Evolutionary conservation across 345 rosid genomes (phyloP), one percentile per base, ranked within the genome.

Genomic region (Excoecaria agallocha): DNA sequence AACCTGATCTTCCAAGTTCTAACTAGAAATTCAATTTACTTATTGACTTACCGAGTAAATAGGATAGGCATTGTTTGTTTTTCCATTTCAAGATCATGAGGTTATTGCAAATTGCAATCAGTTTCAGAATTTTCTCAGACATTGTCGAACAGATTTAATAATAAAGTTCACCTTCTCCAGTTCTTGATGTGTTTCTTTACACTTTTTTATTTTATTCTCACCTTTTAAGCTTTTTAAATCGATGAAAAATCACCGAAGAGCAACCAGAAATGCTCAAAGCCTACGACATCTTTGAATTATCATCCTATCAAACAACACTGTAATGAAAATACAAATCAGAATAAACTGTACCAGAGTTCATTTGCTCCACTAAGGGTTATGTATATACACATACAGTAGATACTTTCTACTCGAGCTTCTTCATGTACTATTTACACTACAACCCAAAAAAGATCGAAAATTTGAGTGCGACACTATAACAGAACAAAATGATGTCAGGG

Each of bases 1-100:
- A 84, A 12, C 91, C 91, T 16, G 74, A 84, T 68, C 77, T 68
- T 54, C 81, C 81, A 13, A 64, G 52, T 41, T 30, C 75, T 22
- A 48, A 46, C 20, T 76, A 45, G 37, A 13, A 19, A 0, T 12
- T 3, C 3, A 6, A 41, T 1, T 35, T 52, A 30, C 60, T 4
- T 45, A 16, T n/a, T 58, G 38, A 20, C 16, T n/a, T 57, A 12
- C 13, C 48, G 10, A 41, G 48, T 3, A 38, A 73, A 54, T 12
- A 74, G 60, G 25, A 66, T 11, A 8, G 4, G 30, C 25, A 35
- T 50, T 9, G 20, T 50, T 30, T 13, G 8, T 38, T 62, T 62
- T 16, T 25, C 30, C 54, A 58, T 59, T 30, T 35, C 25, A 41
- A 5, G 20, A 15, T 48, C 12, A 56, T 39, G n/a, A 43, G 24